A percentile compares a stretch with the other conserved stretches of the same genome.
phyloP scores from a whole-genome alignment of 2,329 filamentous ascomycete species.

The Moelleriella libera region DNA sequence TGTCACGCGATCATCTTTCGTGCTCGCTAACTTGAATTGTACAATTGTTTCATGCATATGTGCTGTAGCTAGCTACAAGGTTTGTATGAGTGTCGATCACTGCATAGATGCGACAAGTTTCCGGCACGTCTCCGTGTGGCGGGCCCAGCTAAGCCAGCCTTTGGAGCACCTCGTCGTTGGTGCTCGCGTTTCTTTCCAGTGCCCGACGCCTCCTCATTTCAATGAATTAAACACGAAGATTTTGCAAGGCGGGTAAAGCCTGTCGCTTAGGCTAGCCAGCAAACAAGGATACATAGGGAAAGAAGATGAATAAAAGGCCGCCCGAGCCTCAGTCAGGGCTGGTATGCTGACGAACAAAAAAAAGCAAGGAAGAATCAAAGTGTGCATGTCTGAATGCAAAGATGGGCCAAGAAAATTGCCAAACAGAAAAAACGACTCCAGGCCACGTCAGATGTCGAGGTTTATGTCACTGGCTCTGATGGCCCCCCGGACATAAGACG shows the following conservation, averaged over 20 bases:
- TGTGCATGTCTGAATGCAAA: constrained; percentile 8
- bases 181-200: background rate
- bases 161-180: background rate
- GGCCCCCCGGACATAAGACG: background rate
- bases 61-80: background rate
- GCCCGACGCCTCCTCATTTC: background rate
- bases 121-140: no score
- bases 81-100: background rate
- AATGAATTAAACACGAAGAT: background rate
- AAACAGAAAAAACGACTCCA: constrained; percentile 13
- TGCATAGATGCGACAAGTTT: background rate
- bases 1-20: background rate
- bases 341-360: constrained; percentile 17
- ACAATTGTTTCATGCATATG: background rate
- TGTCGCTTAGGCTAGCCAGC: background rate
- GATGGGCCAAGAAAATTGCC: constrained; percentile 15
- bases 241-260: no score
- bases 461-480: background rate
- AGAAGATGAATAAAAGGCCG: constrained; percentile 9
- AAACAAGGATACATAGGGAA: constrained; percentile 5
- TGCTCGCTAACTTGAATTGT: background rate
- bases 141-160: background rate
- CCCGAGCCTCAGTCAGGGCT: constrained; percentile 17
- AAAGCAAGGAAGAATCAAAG: constrained; percentile 10
- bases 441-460: constrained; percentile 11